Evolutionary conservation across 768 basidiomycete species (phyloP).

Genomic region (Podaxis sp.): DNA sequence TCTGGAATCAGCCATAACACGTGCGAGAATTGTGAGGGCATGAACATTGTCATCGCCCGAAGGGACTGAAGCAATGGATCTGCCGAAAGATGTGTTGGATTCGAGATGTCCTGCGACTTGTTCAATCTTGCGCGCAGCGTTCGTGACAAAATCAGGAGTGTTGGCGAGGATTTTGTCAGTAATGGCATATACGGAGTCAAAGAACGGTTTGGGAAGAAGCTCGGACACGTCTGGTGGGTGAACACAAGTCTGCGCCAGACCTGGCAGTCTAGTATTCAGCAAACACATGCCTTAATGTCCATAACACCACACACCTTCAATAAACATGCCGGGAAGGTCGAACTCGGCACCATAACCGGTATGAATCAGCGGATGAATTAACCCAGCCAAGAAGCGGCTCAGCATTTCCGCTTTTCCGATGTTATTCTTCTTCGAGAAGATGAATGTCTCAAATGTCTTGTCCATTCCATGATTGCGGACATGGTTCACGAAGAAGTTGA

Average conservation of each 20-base stretch:
- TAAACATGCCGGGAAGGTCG: conserved; percentile 51
- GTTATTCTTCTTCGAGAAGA: conserved; percentile 57
- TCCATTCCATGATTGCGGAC: conserved; percentile 44
- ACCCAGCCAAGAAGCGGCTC: conserved; percentile 51
- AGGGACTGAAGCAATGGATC: background rate
- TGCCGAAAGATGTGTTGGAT: background rate
- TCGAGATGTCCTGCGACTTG: conserved; percentile 4
- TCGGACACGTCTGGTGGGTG: conserved; percentile 31
- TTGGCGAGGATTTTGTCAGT: background rate
- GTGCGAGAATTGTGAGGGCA: conserved; percentile 53
- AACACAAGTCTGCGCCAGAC: conserved; percentile 56
- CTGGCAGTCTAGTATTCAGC: conserved; percentile 28
- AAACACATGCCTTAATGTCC: background rate
- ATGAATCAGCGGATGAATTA: conserved; percentile 69
- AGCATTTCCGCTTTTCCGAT: conserved; percentile 48
- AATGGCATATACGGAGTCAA: conserved; percentile 12
- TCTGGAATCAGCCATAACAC: conserved; percentile 52
- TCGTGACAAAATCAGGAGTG: background rate
- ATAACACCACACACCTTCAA: conserved; percentile 48
- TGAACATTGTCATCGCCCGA: conserved; percentile 29
- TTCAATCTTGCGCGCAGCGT: background rate
- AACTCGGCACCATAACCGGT: conserved; percentile 65
- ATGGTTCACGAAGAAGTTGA: conserved; percentile 50
- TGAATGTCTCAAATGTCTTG: conserved; percentile 54
- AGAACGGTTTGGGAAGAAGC: conserved; percentile 28